phyloP scores from a whole-genome alignment of 2,329 filamentous ascomycete species.

The Aspergillus neoniger region DNA sequence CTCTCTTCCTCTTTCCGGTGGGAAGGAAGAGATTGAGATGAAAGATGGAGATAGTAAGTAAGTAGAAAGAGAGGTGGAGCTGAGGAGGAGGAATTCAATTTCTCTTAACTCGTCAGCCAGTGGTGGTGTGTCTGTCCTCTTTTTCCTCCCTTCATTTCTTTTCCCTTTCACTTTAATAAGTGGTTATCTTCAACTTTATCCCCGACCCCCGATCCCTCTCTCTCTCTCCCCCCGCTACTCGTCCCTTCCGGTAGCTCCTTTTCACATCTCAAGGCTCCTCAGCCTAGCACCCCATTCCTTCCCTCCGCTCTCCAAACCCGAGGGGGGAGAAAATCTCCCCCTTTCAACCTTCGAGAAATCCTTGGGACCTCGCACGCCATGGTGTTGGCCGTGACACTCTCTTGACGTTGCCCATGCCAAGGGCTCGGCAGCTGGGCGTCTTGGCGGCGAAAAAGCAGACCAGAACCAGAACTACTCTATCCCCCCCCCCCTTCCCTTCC shows the following conservation, averaged over 20 bases:
- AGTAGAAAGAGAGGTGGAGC: no score
- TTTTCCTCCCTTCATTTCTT: neutral
- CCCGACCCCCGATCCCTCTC: neutral
- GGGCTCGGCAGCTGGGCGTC: conserved; percentile 37
- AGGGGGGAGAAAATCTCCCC: neutral
- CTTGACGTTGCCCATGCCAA: conserved; percentile 29
- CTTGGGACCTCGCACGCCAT: neutral
- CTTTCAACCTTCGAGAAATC: neutral
- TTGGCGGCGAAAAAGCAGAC: conserved; percentile 25
- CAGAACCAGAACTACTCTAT: conserved; percentile 7
- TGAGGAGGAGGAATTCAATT: neutral
- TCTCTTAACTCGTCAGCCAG: no score
- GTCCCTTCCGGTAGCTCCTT: no score
- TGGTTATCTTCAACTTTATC: neutral
- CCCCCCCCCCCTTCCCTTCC: conserved; percentile 15
- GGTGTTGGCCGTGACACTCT: conserved; percentile 11
- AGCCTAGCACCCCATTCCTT: neutral
- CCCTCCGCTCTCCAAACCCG: neutral
- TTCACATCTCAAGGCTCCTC: no score
- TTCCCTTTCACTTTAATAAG: neutral
- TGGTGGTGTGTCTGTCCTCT: no score
- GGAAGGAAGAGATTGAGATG: neutral
- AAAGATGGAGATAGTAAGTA: neutral
- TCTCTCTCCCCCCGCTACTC: no score
- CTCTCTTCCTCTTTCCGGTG: neutral